Conservation (phyloP, 1,139 yeast species). For the Candida neerlandica region DNA sequence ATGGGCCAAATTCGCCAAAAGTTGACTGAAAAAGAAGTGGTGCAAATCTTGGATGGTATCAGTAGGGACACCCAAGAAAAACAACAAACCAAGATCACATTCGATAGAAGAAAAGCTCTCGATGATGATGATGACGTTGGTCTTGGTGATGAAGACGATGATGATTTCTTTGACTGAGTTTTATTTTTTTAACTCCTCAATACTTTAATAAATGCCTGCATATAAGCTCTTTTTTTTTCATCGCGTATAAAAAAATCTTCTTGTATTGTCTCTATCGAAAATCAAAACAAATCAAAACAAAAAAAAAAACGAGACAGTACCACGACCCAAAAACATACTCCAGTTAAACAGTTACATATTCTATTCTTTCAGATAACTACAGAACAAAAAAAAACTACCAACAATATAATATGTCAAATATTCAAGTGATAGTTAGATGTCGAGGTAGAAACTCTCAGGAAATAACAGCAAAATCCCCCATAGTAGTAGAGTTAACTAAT, state of each 20-base stretch:
- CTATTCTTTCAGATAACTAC: background rate
- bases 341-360: background rate
- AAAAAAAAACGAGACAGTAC: background rate
- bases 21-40: slow-evolving; percentile 77
- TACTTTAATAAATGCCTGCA: slow-evolving; percentile 5
- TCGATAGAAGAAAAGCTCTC: slow-evolving; percentile 26
- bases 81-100: slow-evolving; percentile 61
- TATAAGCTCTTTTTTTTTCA: background rate
- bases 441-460: slow-evolving; percentile 80
- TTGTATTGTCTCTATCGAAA: no score
- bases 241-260: background rate
- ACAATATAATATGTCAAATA: slow-evolving; percentile 42
- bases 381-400: no score
- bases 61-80: slow-evolving; percentile 74
- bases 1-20: slow-evolving; percentile 77
- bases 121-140: slow-evolving; percentile 23
- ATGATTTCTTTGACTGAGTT: slow-evolving; percentile 33
- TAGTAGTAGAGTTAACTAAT: slow-evolving; percentile 65
- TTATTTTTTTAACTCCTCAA: background rate
- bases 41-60: slow-evolving; percentile 78
- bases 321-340: background rate
- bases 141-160: slow-evolving; percentile 28
- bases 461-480: slow-evolving; percentile 68
- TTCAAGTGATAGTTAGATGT: slow-evolving; percentile 87
- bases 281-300: no score